Evolutionary conservation across 2,329 filamentous ascomycete genomes (phyloP).

Genomic region (Catunica adiposa): DNA sequence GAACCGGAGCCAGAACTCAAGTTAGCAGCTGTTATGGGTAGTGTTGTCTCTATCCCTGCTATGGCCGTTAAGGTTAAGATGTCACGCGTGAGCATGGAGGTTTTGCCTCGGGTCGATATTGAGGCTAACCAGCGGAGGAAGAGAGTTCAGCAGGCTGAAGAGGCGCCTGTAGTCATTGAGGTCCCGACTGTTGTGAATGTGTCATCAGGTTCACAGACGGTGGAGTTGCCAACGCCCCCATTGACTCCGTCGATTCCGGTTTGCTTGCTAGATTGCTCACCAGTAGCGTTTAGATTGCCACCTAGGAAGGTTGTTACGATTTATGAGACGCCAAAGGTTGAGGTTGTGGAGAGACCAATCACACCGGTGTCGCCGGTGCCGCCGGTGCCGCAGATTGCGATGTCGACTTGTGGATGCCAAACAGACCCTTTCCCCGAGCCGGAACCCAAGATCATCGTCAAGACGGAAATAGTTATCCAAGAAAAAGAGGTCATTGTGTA

Average conservation of each 20-base stretch:
- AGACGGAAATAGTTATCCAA: neutral
- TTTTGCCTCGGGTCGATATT: slow-evolving; percentile 30
- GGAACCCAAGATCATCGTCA: slow-evolving; percentile 15
- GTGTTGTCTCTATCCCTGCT: neutral
- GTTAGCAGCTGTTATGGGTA: slow-evolving; percentile 17
- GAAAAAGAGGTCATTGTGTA: slow-evolving; percentile 20
- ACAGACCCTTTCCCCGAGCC: slow-evolving; percentile 30
- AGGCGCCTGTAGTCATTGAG: neutral
- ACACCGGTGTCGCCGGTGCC: slow-evolving; percentile 14
- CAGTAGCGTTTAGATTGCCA: neutral
- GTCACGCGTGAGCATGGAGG: slow-evolving; percentile 3
- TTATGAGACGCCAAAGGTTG: neutral
- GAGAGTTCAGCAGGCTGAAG: slow-evolving; percentile 30
- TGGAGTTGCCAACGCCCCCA: slow-evolving; percentile 22
- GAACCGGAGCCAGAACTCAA: slow-evolving; percentile 20
- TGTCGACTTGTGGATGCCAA: slow-evolving; percentile 45
- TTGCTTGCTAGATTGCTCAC: neutral
- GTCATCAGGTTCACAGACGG: slow-evolving; percentile 46
- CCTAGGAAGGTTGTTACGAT: neutral
- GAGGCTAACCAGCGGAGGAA: slow-evolving; percentile 62
- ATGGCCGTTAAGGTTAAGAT: slow-evolving; percentile 9
- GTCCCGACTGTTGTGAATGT: slow-evolving; percentile 36
- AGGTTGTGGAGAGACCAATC: neutral
- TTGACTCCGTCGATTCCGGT: neutral
- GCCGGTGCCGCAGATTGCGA: slow-evolving; percentile 17